phyloP scores from a whole-genome alignment of 805 yeast genomes.

The Lipomyces orientalis region DNA sequence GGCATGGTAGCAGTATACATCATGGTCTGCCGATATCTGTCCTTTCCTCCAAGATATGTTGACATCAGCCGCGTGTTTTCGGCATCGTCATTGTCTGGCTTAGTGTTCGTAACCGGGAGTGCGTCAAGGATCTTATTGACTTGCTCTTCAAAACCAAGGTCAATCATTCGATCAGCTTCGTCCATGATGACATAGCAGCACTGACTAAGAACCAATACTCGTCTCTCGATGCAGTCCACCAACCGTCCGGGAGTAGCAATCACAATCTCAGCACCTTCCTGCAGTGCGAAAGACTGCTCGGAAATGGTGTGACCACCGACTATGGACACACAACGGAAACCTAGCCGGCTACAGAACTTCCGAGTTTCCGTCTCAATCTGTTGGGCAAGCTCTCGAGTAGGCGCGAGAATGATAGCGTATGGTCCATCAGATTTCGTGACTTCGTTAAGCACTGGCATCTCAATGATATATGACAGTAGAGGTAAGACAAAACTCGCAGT shows the following conservation, averaged over 20 bases:
- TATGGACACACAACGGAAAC: constrained; percentile 58
- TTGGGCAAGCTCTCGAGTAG: constrained; percentile 91
- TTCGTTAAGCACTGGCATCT: constrained; percentile 55
- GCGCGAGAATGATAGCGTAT: constrained; percentile 77
- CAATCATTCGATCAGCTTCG: constrained; percentile 96
- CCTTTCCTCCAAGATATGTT: constrained; percentile 38
- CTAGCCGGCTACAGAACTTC: constrained; percentile 52
- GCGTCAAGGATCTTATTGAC: constrained; percentile 62
- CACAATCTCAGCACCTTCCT: constrained; percentile 72
- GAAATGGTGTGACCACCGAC: constrained; percentile 92
- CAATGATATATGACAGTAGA: constrained; percentile 59
- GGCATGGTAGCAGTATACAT: constrained; percentile 97
- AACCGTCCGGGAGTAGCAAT: constrained; percentile 96
- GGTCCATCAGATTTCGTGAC: constrained; percentile 65
- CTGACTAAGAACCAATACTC: constrained; percentile 62
- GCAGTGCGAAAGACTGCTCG: constrained; percentile 65
- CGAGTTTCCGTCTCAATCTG: constrained; percentile 76
- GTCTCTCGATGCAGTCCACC: constrained; percentile 75
- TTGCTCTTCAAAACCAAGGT: constrained; percentile 89
- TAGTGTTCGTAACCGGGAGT: constrained; percentile 56
- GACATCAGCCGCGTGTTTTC: constrained; percentile 30
- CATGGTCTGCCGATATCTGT: constrained; percentile 61
- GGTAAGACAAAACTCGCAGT: constrained; percentile 86
- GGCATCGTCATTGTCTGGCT: constrained; percentile 47
- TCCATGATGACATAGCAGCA: constrained; percentile 79